Conservation (phyloP, 2,329 filamentous ascomycete genomes). For the Penicillium olsonii region DNA sequence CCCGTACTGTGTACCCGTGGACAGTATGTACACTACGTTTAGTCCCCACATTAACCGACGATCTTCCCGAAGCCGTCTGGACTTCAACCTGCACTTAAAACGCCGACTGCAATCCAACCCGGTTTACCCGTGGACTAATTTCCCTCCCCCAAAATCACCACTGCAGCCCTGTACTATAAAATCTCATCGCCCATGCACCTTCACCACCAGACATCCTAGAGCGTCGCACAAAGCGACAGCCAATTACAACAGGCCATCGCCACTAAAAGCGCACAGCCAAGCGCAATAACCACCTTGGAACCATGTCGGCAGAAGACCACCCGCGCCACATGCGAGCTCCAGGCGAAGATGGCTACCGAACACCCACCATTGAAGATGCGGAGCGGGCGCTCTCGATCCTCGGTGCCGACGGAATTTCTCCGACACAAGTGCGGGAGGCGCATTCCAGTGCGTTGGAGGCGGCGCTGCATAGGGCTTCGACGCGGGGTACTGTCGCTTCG, state of each 20-base stretch:
- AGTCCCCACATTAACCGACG: conserved; percentile 7
- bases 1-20: background rate
- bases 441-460: conserved; percentile 34
- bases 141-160: too few species aligned
- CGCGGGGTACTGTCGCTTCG: conserved; percentile 17
- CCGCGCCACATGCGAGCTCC: conserved; percentile 40
- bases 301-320: conserved; percentile 14
- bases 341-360: conserved; percentile 48
- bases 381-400: conserved; percentile 26
- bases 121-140: too few species aligned
- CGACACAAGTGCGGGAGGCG: conserved; percentile 19
- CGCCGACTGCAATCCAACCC: background rate
- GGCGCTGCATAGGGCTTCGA: conserved; percentile 23
- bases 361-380: conserved; percentile 48
- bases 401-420: conserved; percentile 11
- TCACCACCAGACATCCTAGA: background rate
- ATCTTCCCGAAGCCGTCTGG: background rate
- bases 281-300: conserved; percentile 16
- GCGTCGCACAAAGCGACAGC: background rate
- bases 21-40: too few species aligned
- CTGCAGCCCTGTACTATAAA: too few species aligned
- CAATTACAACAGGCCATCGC: background rate
- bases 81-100: background rate
- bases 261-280: background rate
- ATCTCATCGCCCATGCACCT: background rate